Base-by-base conservation (phyloP, 2,329 filamentous ascomycete species). In the Sporothrix dimorphospora region DNA sequence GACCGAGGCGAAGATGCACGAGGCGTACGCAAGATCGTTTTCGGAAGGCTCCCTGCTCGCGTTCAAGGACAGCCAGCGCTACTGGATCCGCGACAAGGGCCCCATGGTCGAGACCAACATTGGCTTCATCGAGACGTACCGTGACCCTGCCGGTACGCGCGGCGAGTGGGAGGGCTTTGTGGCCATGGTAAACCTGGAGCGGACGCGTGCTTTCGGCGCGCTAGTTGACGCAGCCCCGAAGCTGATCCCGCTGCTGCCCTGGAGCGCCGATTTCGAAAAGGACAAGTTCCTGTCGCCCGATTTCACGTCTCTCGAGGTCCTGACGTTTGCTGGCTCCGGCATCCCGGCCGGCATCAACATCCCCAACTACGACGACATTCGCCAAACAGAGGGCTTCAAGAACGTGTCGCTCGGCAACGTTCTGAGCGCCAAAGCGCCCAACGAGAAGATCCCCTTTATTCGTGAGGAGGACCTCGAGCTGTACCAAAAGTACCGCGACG, bases 351-450 rank as follows among this genome's bases (percentile, higher is more conserved):
- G 90, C 34, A 91, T 91, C 78, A 91, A 91, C 76, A 90, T 91
- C 73, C 88, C 87, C 71, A 91, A 91, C 81, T 92, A 92, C 77
- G 91, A 93, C 76, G 89, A 91, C 74, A 94, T 96, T 73, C 87
- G 93, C 74, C 93, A 97, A 79, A 91, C 88, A 5, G 90, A 94
- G 73, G 94, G 94, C 2, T 97, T 97, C 88, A 97, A 97, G 83
- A 97, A 97, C 77, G 93, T 97, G 14, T 97, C 93, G 12, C 87
- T 99, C 1, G 96, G 95, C 69, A 99, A 99, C 76, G 93, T 98
- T 1, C 84, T 98, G 45, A 92, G 90, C 75, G 96, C 96, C 16
- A 97, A 97, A 83, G 92, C 94, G 0, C 93, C 94, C 0, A 92
- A 97, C 78, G 95, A 98, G 84, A 92, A 92, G 76, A 92, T 97